phyloP scores from a whole-genome alignment of 306 rosid genomes.

The Ormosia semicastrata region DNA sequence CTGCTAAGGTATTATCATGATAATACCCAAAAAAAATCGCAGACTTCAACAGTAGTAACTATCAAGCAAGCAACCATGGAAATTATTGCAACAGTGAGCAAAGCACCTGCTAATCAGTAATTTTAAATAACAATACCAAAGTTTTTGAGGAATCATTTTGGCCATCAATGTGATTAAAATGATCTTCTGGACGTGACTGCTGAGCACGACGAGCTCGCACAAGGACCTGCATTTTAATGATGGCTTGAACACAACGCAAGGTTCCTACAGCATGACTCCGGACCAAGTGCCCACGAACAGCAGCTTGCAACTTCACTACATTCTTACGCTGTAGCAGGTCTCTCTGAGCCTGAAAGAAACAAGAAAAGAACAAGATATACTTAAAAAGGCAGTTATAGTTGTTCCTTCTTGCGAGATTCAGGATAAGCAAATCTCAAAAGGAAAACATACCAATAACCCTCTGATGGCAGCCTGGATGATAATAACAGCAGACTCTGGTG shows the following conservation, averaged over 20 bases:
- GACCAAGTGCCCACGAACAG: constrained; percentile 88
- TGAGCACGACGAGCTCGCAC: constrained; percentile 72
- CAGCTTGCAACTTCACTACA: constrained; percentile 89
- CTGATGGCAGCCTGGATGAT: constrained; percentile 76
- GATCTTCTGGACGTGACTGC: constrained; percentile 29
- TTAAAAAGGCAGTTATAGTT: neutral
- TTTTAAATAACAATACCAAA: constrained; percentile 47
- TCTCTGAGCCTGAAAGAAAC: constrained; percentile 60
- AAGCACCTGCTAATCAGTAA: neutral
- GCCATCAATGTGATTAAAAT: constrained; percentile 31
- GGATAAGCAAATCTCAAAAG: constrained; percentile 8
- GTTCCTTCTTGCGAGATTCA: constrained; percentile 2
- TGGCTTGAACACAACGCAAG: constrained; percentile 85
- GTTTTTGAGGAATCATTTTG: constrained; percentile 24
- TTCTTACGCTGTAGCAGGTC: constrained; percentile 51
- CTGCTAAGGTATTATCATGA: neutral
- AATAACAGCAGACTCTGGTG: constrained; percentile 59
- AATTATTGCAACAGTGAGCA: neutral
- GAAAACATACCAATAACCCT: constrained; percentile 66
- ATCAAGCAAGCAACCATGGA: neutral
- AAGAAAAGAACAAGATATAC: neutral
- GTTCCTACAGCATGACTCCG: constrained; percentile 91
- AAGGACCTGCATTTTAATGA: constrained; percentile 80
- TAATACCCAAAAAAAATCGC: neutral
- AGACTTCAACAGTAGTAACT: neutral